Conservation (phyloP, 805 yeast species). For the Saccharomycopsis fibuligera region DNA sequence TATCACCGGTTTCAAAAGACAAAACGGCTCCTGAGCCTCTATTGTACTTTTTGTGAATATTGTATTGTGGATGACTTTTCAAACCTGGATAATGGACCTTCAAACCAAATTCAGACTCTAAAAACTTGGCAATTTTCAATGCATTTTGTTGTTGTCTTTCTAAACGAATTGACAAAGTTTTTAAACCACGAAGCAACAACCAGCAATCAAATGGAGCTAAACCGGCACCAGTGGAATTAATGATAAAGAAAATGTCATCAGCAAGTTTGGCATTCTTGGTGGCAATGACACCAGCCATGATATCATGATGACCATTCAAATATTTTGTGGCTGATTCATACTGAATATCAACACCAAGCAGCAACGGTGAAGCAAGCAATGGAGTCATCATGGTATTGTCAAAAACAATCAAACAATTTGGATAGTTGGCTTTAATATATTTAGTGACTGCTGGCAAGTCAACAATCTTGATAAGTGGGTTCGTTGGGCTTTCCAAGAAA, state of each 20-base stretch:
- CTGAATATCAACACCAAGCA: conserved; percentile 82
- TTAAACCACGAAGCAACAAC: conserved; percentile 82
- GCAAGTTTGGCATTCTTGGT: conserved; percentile 58
- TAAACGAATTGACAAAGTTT: conserved; percentile 78
- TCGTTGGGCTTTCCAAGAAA: conserved; percentile 86
- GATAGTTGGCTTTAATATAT: conserved; percentile 60
- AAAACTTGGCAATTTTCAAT: conserved; percentile 64
- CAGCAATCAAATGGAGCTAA: conserved; percentile 89
- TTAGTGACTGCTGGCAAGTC: conserved; percentile 65
- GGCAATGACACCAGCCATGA: conserved; percentile 93
- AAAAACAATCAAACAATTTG: conserved; percentile 69
- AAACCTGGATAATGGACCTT: conserved; percentile 80
- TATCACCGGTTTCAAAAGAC: conserved; percentile 79
- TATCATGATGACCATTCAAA: conserved; percentile 90
- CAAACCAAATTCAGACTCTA: conserved; percentile 56
- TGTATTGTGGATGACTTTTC: conserved; percentile 73
- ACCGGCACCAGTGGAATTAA: conserved; percentile 89
- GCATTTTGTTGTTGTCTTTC: conserved; percentile 87
- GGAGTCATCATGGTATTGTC: conserved; percentile 99
- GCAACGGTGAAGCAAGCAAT: conserved; percentile 73
- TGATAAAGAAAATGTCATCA: conserved; percentile 62
- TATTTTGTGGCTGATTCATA: conserved; percentile 94
- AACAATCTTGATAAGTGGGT: conserved; percentile 83
- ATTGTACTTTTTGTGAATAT: conserved; percentile 68
- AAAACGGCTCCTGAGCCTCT: conserved; percentile 87